Evolutionary conservation across 2,329 filamentous ascomycete genomes (phyloP), one percentile per base, ranked within the genome.

Genomic region (Alternaria arborescens): DNA sequence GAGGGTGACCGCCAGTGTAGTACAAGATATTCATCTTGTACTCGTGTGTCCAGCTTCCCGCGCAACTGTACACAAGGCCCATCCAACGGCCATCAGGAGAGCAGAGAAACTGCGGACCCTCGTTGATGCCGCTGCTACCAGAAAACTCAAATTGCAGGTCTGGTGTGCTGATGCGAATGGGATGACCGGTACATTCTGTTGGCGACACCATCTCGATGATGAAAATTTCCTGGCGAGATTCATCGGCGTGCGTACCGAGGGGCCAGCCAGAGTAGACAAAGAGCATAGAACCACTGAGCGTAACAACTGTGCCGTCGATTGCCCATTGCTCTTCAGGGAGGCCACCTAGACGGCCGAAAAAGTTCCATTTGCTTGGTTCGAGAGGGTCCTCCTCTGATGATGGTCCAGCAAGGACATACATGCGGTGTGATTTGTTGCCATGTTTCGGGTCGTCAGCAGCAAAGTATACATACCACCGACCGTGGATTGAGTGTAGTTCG

Each of bases 381-480:
- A 78, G 55, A 8, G 75, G 75, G 3, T 73, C 71, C 11, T 70
- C 61, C 5, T 70, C 68, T 32, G 72, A 66, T 0, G 74, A 68
- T 0, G 82, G 82, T 1, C 82, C 82, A 20, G 75, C 73, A 2
- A 83, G 76, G 6, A 83, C 80, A 60, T 77, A 82, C 79, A 82
- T 82, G 22, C 82, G 71, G 67, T 83, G 82, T 0, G 75, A 77
- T 18, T 72, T 72, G 70, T 83, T 83, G 53, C 81, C 81, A n/a
- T 79, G 67, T 41, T 69, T 61, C 1, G 78, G 78, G 62, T 82
- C 70, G 20, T 77, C 79, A 16, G 77, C 80, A 3, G 76, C 82
- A 69, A 78, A 83, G 71, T 86, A 86, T 61, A 86, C 78, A 71
- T 85, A 87, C 85, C 85, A 87, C 22, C 79, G 79, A 0, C 81